These are phyloP conservation scores for Smittium mucronatum DNA, from an alignment of 371 early-diverging fungal species.

Conservation along the genomic window DNA sequence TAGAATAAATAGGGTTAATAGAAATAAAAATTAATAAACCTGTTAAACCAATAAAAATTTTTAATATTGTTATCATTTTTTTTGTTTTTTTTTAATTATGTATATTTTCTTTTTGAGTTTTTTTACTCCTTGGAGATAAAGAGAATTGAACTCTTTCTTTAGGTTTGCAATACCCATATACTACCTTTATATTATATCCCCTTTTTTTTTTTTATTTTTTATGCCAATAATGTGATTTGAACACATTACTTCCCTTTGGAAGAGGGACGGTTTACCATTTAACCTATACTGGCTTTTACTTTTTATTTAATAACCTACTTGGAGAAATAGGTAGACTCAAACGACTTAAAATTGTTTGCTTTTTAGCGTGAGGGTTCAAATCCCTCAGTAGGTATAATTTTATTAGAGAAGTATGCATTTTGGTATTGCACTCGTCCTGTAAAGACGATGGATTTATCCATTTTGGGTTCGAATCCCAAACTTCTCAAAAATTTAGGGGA, in stretches of 20 bases:
- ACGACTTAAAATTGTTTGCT: slow-evolving; percentile 33
- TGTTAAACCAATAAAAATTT: slow-evolving; percentile 35
- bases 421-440: slow-evolving; percentile 34
- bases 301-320: slow-evolving; percentile 26
- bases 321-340: slow-evolving; percentile 34
- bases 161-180: slow-evolving; percentile 33
- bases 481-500: slow-evolving; percentile 30
- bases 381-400: slow-evolving; percentile 29
- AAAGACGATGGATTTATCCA: slow-evolving; percentile 32
- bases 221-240: slow-evolving; percentile 33
- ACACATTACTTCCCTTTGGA: slow-evolving; percentile 33
- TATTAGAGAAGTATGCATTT: slow-evolving; percentile 32
- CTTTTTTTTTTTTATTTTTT: slow-evolving; percentile 23
- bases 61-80: slow-evolving; percentile 38
- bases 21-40: slow-evolving; percentile 43
- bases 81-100: slow-evolving; percentile 30
- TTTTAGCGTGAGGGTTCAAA: slow-evolving; percentile 31
- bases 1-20: slow-evolving; percentile 43
- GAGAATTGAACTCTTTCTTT: slow-evolving; percentile 32
- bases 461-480: slow-evolving; percentile 34
- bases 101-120: slow-evolving; percentile 14
- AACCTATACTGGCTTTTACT: slow-evolving; percentile 28
- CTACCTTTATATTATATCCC: slow-evolving; percentile 38
- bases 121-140: slow-evolving; percentile 25
- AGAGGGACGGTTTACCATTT: slow-evolving; percentile 33